Base-by-base conservation (phyloP, 2,329 filamentous ascomycete genomes). In the Pseudogymnoascus sp. region DNA sequence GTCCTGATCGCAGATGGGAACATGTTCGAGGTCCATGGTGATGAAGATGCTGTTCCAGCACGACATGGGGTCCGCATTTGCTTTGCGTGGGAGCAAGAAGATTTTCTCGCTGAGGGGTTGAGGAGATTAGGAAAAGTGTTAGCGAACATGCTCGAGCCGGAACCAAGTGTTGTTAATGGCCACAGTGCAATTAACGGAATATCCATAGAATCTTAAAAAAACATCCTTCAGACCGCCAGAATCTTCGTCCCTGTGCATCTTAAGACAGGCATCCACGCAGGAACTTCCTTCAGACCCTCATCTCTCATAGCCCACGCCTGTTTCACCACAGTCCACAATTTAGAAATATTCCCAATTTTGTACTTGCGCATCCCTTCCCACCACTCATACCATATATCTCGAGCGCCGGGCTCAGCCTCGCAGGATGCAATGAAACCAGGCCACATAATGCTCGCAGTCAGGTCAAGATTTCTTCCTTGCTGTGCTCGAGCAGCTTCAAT, bases 61-160 rank as follows among this genome's bases (percentile, higher is more conserved):
- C 78, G 82, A 21, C 75, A 80, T 61, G 81, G 83, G 61, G 75
- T 92, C 23, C 80, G 89, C 41, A 73, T 92, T 19, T 92, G 87
- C 66, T 92, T 90, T 75, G 81, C 87, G 5, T 93, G 89, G 85
- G 88, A 90, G 73, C 81, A 87, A 1, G 85, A 88, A 70, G 79
- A 81, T 23, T 79, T 83, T 62, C 75, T 96, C 14, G 80, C 79
- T 0, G 88, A 92, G 70, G 90, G 89, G 0, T 81, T 93, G 6
- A 75, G 79, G 72, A 83, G 89, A 69, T 76, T 93, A 64, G 86
- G 79, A 7, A 71, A 69, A 0, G 80, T 86, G 11, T 39, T 73
- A 8, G 65, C 62, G 45, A 61, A 61, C 19, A 75, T 83, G 10
- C 62, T 60, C 21, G 61, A 67, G 41, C 41, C 41, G 19, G 13